Percentiles rank a stretch among this genome's conserved stretches.
These are phyloP conservation scores for Pleurozium schreberi DNA, from an alignment of 225 moss, liverwort and hornwort genomes.

Conservation along the genomic window DNA sequence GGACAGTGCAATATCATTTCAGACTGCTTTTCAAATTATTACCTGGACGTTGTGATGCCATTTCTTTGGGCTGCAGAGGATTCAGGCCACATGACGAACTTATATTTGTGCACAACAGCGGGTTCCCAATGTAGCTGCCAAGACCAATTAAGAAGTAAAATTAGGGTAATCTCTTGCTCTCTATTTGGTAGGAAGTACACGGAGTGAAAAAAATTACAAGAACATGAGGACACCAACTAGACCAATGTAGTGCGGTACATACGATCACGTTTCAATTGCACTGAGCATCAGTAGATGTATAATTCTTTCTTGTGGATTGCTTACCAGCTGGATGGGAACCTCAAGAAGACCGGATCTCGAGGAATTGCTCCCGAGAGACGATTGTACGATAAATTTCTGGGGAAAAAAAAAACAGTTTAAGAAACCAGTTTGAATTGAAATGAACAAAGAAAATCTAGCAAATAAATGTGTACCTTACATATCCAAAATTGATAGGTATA, in stretches of 20 bases:
- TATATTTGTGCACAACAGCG: constrained; percentile 29
- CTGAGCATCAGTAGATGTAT: background rate
- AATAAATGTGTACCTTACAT: background rate
- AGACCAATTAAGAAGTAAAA: background rate
- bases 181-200: background rate
- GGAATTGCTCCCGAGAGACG: constrained; percentile 70
- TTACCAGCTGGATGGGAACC: constrained; percentile 60
- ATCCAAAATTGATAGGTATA: background rate
- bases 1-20: too few species aligned
- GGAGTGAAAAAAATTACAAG: too few species aligned
- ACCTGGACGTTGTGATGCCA: constrained; percentile 10
- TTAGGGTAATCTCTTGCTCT: background rate
- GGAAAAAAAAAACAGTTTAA: background rate
- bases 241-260: too few species aligned
- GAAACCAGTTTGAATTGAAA: background rate
- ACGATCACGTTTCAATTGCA: background rate
- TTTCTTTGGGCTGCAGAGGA: constrained; percentile 13
- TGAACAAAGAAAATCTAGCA: background rate
- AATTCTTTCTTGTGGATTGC: background rate
- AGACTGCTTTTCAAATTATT: background rate
- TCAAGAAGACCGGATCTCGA: constrained; percentile 25
- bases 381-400: constrained; percentile 76
- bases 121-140: constrained; percentile 40
- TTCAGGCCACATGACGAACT: constrained; percentile 51
- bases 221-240: background rate